Evolutionary conservation across 1,284 basidiomycete genomes (phyloP), one percentile per base, ranked within the genome.

Genomic region (Cutaneotrichosporon arboriforme): DNA sequence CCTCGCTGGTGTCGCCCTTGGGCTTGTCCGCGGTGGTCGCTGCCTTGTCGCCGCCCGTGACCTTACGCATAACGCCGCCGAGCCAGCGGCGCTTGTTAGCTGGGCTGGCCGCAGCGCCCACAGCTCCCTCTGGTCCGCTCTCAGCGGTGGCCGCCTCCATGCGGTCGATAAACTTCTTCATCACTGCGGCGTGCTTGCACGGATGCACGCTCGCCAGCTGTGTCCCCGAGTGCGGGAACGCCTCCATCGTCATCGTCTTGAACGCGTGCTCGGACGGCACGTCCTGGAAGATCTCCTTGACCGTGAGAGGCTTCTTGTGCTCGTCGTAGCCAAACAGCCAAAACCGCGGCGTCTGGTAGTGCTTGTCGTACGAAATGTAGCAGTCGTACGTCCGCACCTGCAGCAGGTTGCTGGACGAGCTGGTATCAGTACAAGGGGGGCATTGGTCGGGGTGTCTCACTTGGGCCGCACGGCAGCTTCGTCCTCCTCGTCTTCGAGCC

Each of bases 91-190:
- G 86, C 74, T 81, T 80, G 52, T 81, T 81, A 17, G 48, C 60
- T 13, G 42, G 52, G 23, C 50, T 53, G 17, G 60, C 62, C 18
- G 52, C 62, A n/a, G 57, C 55, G 42, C 52, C 31, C 36, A 58
- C 66, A 49, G 53, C 52, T 44, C 55, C 73, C 37, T 43, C 51
- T 4, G n/a, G n/a, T n/a, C 51, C 38, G 26, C 63, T 80, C 78
- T 35, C 81, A 55, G 71, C 52, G 40, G 89, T 84, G 58, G 84
- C 84, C 72, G 85, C 84, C 74, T 97, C 96, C 92, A 98, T 97
- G 51, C 93, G 82, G 74, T 97, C 93, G 68, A 98, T 97, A 61
- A 98, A 91, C 76, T 97, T 98, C 81, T 96, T 97, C 96, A 99
- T 99, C 51, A 99, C 96, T 70, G 85, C 90, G 0, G 93, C 90